Conservation (phyloP, 1,284 basidiomycete species). For the Marasmius fiardii region DNA sequence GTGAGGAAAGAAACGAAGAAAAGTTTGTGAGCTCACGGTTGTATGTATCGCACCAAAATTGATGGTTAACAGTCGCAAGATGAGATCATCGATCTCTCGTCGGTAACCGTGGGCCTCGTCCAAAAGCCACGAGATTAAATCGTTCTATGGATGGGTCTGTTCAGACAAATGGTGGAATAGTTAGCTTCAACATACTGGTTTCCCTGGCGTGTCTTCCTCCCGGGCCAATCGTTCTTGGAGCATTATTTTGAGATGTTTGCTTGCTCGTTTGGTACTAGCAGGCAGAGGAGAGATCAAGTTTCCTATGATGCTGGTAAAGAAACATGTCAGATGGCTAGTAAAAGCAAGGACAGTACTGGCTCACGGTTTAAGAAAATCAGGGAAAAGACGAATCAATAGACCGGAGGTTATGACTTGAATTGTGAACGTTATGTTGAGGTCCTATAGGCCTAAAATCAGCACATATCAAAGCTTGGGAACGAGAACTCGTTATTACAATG, state of each 20-base stretch:
- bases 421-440: slow-evolving; percentile 35
- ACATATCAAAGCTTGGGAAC: background rate
- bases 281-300: slow-evolving; percentile 22
- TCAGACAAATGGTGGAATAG: background rate
- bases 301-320: slow-evolving; percentile 22
- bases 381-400: slow-evolving; percentile 31
- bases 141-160: slow-evolving; percentile 19
- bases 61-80: slow-evolving; percentile 14
- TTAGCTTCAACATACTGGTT: slow-evolving; percentile 21
- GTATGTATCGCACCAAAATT: slow-evolving; percentile 20
- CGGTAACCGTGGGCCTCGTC: slow-evolving; percentile 21
- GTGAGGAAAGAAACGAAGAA: background rate
- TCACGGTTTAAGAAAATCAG: slow-evolving; percentile 36
- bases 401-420: slow-evolving; percentile 30
- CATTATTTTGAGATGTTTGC: slow-evolving; percentile 32
- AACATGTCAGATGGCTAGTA: background rate
- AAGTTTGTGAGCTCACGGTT: background rate
- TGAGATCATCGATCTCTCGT: slow-evolving; percentile 15
- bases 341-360: slow-evolving; percentile 10
- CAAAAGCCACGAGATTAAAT: slow-evolving; percentile 27
- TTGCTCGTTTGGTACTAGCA: slow-evolving; percentile 24
- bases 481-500: slow-evolving; percentile 11
- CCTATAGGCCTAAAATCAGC: background rate
- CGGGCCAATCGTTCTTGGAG: slow-evolving; percentile 38
- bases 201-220: slow-evolving; percentile 28